These are phyloP conservation scores for Coemansia umbellata DNA, from an alignment of 192 early-diverging fungal species.

Conservation along the genomic window DNA sequence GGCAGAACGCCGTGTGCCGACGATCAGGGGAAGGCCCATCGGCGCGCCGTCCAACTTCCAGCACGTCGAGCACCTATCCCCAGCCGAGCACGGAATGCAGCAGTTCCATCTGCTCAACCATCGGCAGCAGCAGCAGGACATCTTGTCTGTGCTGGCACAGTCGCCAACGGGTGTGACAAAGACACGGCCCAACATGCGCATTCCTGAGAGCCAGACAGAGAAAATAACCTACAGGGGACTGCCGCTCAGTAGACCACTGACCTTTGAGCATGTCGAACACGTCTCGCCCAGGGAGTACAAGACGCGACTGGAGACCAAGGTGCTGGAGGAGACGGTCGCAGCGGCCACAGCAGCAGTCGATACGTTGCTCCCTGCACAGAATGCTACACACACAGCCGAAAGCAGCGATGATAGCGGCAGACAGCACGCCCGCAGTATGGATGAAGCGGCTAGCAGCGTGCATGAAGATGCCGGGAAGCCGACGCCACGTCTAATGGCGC, in stretches of 20 bases:
- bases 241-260: constrained; percentile 42
- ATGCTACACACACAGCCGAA: background rate
- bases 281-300: constrained; percentile 46
- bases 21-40: constrained; percentile 33
- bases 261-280: constrained; percentile 49
- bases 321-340: background rate
- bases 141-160: constrained; percentile 39
- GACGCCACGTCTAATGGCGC: constrained; percentile 14
- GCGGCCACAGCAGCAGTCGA: constrained; percentile 1
- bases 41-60: constrained; percentile 36
- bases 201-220: constrained; percentile 2
- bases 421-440: background rate
- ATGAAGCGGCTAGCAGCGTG: background rate
- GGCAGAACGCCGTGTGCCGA: background rate
- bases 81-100: constrained; percentile 36
- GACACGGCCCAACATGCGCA: constrained; percentile 5
- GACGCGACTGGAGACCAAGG: constrained; percentile 16
- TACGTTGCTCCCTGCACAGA: background rate
- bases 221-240: constrained; percentile 42
- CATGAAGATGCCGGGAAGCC: background rate
- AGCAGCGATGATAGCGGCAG: background rate
- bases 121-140: constrained; percentile 44
- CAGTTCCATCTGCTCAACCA: constrained; percentile 50
- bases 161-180: background rate
- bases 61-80: constrained; percentile 44